Evolutionary conservation across 352 stramenopile species (phyloP).

Genomic region (Thalassiosira hispida): DNA sequence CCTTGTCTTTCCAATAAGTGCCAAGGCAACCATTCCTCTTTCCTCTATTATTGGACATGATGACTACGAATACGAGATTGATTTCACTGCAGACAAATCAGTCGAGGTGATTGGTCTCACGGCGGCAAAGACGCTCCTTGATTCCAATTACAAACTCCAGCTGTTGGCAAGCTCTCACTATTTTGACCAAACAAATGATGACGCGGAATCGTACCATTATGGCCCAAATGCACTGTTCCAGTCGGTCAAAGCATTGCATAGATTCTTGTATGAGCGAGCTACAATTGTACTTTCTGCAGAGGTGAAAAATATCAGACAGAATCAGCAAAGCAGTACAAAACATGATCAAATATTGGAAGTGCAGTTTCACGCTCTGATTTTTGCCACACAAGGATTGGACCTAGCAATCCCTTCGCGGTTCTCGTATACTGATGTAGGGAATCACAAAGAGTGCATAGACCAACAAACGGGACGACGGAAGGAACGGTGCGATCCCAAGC

Average conservation of each 20-base stretch:
- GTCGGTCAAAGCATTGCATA: slow-evolving; percentile 27
- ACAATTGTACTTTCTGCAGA: slow-evolving; percentile 10
- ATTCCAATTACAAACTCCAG: slow-evolving; percentile 65
- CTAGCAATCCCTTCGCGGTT: slow-evolving; percentile 59
- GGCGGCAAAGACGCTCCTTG: slow-evolving; percentile 47
- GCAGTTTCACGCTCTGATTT: slow-evolving; percentile 54
- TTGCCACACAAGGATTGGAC: slow-evolving; percentile 73
- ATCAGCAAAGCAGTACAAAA: neutral
- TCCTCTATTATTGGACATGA: slow-evolving; percentile 15
- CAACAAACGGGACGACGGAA: slow-evolving; percentile 14
- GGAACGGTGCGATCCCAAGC: slow-evolving; percentile 42
- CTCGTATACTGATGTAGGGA: slow-evolving; percentile 31
- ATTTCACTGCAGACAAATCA: neutral
- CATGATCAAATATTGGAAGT: slow-evolving; percentile 15
- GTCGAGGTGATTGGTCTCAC: slow-evolving; percentile 29
- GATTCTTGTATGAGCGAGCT: slow-evolving; percentile 27
- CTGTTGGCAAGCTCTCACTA: slow-evolving; percentile 50
- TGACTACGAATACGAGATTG: slow-evolving; percentile 22
- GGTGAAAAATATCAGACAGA: slow-evolving; percentile 24
- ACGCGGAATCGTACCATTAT: slow-evolving; percentile 25
- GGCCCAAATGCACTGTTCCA: slow-evolving; percentile 61
- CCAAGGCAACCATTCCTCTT: slow-evolving; percentile 12
- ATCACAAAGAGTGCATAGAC: slow-evolving; percentile 26
- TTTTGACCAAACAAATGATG: slow-evolving; percentile 32
- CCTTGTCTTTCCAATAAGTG: slow-evolving; percentile 49